Base-by-base conservation (phyloP, 192 early-diverging fungal species). In the Coemansia sp. region DNA sequence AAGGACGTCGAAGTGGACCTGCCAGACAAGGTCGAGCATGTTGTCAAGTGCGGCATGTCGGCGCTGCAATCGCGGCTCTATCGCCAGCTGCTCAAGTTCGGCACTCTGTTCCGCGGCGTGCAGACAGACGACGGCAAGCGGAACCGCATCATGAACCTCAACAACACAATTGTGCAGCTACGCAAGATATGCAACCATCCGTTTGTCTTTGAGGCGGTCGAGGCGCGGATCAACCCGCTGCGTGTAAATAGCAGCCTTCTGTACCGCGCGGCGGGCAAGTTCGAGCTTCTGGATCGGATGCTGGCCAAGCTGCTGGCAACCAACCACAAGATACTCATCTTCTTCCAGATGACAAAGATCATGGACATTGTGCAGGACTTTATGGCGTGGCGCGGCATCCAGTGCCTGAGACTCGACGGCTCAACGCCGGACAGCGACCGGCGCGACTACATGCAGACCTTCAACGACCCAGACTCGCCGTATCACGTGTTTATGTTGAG, bases 171-270 rank as follows among this genome's bases (percentile, higher is more conserved):
- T 55, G 97, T 99, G 98, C 95, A 99, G 76, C 88, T 99, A 56
- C 89, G 96, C 39, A 98, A 98, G 77, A 93, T 99, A 68, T 95
- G 93, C 78, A 99, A 98, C 83, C 98, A 99, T 81, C 98, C 98
- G 53, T 99, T 92, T 77, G 95, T 98, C 16, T 98, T 94, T 86
- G 90, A 92, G 55, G 92, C 94, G 66, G 95, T 99, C 0, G 95
- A 97, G 69, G 80, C 87, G 34, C 73, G 85, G 23, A 83, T 99
- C 78, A 93, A 95, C 70, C 93, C 93, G 6, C 60, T 73, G 30
- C 73, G 85, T 41, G 73, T 65, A 20, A 92, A 86, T 51, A 94
- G 95, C 76, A 86, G 88, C 59, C 85, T 88, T 39, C 73, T 99
- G 39, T 98, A 81, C 73, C 88, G 95, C 45, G 86, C 89, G 5